A percentile compares a stretch with the other conserved stretches of the same genome.
Evolutionary conservation across 768 basidiomycete genomes (phyloP).

Genomic region (Amanita inopinata): DNA sequence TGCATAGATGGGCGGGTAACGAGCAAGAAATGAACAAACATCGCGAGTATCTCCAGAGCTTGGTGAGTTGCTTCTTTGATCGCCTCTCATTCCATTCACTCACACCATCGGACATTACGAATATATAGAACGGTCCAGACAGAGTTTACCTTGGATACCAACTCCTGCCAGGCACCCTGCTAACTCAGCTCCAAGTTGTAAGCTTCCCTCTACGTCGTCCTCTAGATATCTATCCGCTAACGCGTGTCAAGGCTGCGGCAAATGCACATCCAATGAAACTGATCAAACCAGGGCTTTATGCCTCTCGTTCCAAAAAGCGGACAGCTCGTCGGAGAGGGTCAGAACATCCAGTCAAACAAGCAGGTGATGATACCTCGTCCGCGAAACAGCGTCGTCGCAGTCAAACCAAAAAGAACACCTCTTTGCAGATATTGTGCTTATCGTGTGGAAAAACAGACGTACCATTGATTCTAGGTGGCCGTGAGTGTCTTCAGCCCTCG

Average conservation of each 20-base stretch:
- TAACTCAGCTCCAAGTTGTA: constrained; percentile 54
- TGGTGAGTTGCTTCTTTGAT: constrained; percentile 27
- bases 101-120: too few relatives aligned
- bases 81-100: too few relatives aligned
- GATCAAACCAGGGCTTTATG: constrained; percentile 39
- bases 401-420: constrained; percentile 1
- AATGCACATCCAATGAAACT: constrained; percentile 44
- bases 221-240: constrained; percentile 11
- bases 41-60: constrained; percentile 29
- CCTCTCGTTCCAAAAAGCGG: constrained; percentile 21
- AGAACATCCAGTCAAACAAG: constrained; percentile 6
- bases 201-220: constrained; percentile 11
- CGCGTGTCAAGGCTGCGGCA: constrained; percentile 28
- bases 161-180: constrained; percentile 43
- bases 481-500: constrained; percentile 31
- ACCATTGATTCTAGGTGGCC: constrained; percentile 66
- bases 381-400: constrained; percentile 30
- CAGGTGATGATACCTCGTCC: constrained; percentile 9
- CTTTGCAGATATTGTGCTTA: constrained; percentile 35
- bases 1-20: constrained; percentile 54
- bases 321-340: constrained; percentile 18
- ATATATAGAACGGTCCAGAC: constrained; percentile 29
- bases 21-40: constrained; percentile 43
- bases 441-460: constrained; percentile 60
- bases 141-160: constrained; percentile 48